Conservation (phyloP, 192 early-diverging fungal genomes). For the Podila verticillata region DNA sequence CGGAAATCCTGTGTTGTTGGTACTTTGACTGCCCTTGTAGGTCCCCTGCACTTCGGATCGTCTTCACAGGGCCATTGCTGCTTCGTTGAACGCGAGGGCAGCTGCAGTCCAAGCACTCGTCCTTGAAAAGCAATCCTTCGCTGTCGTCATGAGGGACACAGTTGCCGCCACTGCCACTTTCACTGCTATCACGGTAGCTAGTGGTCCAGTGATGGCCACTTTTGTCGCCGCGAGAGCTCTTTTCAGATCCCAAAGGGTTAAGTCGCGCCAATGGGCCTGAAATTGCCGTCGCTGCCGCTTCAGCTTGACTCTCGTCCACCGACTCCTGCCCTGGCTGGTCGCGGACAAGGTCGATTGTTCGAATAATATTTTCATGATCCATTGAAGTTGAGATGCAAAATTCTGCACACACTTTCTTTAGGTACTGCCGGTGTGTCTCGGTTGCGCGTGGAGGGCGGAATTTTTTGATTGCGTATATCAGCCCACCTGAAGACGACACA, state of each 20-base stretch:
- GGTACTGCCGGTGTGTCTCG: slow-evolving; percentile 91
- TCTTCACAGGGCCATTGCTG: slow-evolving; percentile 5
- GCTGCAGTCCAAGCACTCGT: slow-evolving; percentile 22
- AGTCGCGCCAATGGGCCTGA: neutral
- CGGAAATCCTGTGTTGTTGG: neutral
- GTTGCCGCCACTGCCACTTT: too few species aligned
- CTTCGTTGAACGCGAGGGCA: slow-evolving; percentile 5
- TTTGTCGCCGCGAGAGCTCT: neutral
- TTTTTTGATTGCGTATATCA: slow-evolving; percentile 73
- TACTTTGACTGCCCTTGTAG: neutral
- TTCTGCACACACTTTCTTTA: slow-evolving; percentile 94
- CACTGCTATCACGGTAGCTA: too few species aligned
- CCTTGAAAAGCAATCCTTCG: neutral
- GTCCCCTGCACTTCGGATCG: slow-evolving; percentile 16
- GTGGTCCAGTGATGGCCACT: too few species aligned
- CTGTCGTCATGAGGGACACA: neutral
- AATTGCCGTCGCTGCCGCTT: neutral
- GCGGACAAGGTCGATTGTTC: slow-evolving; percentile 92
- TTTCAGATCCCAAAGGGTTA: neutral
- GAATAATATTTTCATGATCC: slow-evolving; percentile 90
- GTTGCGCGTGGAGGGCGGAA: slow-evolving; percentile 72
- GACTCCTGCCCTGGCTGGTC: slow-evolving; percentile 82
- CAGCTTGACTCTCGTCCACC: slow-evolving; percentile 65
- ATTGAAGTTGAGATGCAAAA: slow-evolving; percentile 95
- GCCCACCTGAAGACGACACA: slow-evolving; percentile 37